phyloP scores from a whole-genome alignment of 768 basidiomycete genomes.

The Agaricus blazei region DNA sequence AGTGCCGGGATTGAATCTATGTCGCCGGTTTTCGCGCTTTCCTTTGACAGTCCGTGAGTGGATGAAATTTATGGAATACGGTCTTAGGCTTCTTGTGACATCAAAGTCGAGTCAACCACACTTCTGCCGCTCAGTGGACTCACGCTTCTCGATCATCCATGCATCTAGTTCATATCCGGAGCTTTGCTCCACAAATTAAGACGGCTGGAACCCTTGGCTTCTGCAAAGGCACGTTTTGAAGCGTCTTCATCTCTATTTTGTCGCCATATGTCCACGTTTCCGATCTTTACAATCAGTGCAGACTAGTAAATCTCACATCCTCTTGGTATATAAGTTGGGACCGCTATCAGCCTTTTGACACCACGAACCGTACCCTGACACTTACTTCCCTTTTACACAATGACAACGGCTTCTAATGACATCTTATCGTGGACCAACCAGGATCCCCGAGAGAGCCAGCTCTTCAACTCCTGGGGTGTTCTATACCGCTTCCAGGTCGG shows the following conservation, averaged over 20 bases:
- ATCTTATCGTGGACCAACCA: constrained; percentile 85
- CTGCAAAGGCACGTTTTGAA: constrained; percentile 66
- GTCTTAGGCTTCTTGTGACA: constrained; percentile 31
- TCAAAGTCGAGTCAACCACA: constrained; percentile 5
- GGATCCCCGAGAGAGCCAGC: constrained; percentile 76
- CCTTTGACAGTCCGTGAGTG: constrained; percentile 7
- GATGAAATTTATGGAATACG: constrained; percentile 9
- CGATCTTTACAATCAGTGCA: constrained; percentile 54
- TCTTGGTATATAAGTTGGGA: constrained; percentile 54
- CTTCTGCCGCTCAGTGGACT: constrained; percentile 29
- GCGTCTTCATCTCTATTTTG: constrained; percentile 67
- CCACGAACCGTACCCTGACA: constrained; percentile 16
- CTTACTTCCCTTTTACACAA: constrained; percentile 24
- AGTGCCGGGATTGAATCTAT: constrained; percentile 13
- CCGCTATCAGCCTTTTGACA: constrained; percentile 25
- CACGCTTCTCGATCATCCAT: constrained; percentile 68
- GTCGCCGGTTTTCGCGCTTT: constrained; percentile 7
- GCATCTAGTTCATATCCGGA: constrained; percentile 52
- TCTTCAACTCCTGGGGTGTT: constrained; percentile 79
- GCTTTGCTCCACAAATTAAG: constrained; percentile 68
- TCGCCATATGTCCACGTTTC: constrained; percentile 70
- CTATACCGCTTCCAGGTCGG: constrained; percentile 77
- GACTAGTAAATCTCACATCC: constrained; percentile 40
- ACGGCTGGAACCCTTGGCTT: constrained; percentile 57
- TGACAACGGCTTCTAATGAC: constrained; percentile 56